Percentiles rank a stretch among this genome's conserved stretches.
Evolutionary conservation across 1,284 basidiomycete genomes (phyloP).

Genomic region (Ustilago esculenta): DNA sequence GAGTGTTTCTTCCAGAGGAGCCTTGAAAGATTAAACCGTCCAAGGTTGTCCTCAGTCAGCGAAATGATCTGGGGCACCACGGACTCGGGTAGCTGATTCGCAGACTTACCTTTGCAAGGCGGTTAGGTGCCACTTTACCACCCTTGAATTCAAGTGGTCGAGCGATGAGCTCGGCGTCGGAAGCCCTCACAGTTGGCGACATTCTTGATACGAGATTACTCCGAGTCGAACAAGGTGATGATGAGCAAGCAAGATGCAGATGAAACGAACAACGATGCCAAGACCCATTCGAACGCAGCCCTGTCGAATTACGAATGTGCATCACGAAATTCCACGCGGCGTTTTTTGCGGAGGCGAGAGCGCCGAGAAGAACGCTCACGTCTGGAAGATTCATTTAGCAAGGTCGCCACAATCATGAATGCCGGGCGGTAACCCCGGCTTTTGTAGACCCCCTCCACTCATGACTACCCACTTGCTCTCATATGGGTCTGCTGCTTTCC

Average conservation of each 20-base stretch:
- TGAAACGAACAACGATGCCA: background rate
- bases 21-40: conserved; percentile 13
- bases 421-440: too few relatives aligned
- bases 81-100: too few relatives aligned
- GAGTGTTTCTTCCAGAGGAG: conserved; percentile 63
- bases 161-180: conserved; percentile 64
- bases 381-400: too few relatives aligned
- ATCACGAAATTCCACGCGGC: background rate
- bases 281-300: background rate
- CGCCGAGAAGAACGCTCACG: conserved; percentile 1
- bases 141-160: conserved; percentile 73
- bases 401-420: too few relatives aligned
- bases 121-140: conserved; percentile 69
- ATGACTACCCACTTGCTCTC: too few relatives aligned
- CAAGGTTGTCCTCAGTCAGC: too few relatives aligned
- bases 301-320: too few relatives aligned
- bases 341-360: background rate
- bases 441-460: too few relatives aligned
- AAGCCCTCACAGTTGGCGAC: conserved; percentile 9
- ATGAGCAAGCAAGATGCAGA: background rate
- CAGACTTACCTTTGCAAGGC: conserved; percentile 70
- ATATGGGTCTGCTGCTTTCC: too few relatives aligned
- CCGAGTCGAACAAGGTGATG: background rate
- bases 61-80: too few relatives aligned
- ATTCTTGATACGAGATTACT: background rate